Percentiles rank a stretch among this genome's conserved stretches.
phyloP scores from a whole-genome alignment of 768 basidiomycete species.

The Paxillus involutus region DNA sequence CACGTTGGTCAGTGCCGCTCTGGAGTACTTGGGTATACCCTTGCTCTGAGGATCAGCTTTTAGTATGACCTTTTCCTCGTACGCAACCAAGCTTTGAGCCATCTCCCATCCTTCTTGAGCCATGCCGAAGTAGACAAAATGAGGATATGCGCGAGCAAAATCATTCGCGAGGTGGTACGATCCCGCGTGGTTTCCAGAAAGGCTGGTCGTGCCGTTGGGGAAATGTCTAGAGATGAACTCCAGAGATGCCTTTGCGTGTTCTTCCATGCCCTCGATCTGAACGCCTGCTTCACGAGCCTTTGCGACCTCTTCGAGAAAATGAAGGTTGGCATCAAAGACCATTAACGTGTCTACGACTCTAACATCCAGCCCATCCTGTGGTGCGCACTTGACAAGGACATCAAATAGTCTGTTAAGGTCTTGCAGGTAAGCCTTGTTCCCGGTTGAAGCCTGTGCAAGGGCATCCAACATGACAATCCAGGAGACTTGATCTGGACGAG shows the following conservation, averaged over 20 bases:
- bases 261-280: background rate
- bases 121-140: slow-evolving; percentile 22
- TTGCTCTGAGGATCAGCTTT: background rate
- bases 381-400: slow-evolving; percentile 34
- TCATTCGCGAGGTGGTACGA: background rate
- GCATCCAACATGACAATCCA: slow-evolving; percentile 63
- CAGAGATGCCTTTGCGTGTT: slow-evolving; percentile 11
- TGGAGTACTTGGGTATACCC: slow-evolving; percentile 9
- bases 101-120: slow-evolving; percentile 25
- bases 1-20: slow-evolving; percentile 10
- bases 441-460: slow-evolving; percentile 38
- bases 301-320: slow-evolving; percentile 25
- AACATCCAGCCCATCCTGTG: slow-evolving; percentile 35
- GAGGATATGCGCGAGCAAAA: slow-evolving; percentile 6
- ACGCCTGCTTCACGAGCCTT: background rate
- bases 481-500: slow-evolving; percentile 51
- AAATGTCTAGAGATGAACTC: slow-evolving; percentile 29
- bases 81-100: slow-evolving; percentile 11
- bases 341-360: slow-evolving; percentile 39
- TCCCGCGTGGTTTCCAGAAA: background rate
- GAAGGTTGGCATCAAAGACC: slow-evolving; percentile 44
- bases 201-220: slow-evolving; percentile 3
- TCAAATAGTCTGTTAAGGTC: slow-evolving; percentile 59
- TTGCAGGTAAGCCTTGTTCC: slow-evolving; percentile 39
- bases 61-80: background rate